Evolutionary conservation across 1,139 yeast species (phyloP).

Genomic region (Wickerhamiella pararugosa): DNA sequence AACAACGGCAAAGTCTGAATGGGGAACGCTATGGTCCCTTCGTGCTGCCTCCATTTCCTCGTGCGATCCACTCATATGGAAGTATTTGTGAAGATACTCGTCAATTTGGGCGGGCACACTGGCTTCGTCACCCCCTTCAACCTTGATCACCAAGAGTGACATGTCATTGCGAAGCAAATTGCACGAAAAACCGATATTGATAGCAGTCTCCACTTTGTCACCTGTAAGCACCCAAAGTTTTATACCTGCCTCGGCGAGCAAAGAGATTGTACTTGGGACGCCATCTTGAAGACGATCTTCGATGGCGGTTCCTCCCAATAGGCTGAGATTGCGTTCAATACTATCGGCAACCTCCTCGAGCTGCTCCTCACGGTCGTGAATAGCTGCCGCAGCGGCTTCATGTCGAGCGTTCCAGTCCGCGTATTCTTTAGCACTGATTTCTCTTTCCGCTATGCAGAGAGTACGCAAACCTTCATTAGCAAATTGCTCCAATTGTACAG

Average conservation of each 20-base stretch:
- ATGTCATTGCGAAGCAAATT: conserved; percentile 73
- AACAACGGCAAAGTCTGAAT: conserved; percentile 61
- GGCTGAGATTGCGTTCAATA: conserved; percentile 54
- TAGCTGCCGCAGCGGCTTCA: conserved; percentile 57
- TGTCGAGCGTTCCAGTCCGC: conserved; percentile 53
- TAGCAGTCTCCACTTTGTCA: conserved; percentile 95
- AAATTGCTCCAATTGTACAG: conserved; percentile 74
- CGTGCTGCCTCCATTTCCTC: conserved; percentile 48
- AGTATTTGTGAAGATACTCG: conserved; percentile 45
- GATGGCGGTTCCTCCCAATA: conserved; percentile 94
- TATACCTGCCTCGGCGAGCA: conserved; percentile 79
- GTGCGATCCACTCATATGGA: conserved; percentile 46
- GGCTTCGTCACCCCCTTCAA: conserved; percentile 28
- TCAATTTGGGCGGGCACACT: conserved; percentile 43
- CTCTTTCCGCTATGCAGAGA: conserved; percentile 77
- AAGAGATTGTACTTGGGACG: conserved; percentile 84
- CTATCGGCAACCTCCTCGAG: conserved; percentile 69
- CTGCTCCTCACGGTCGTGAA: conserved; percentile 59
- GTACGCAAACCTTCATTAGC: conserved; percentile 98
- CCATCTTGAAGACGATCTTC: conserved; percentile 94
- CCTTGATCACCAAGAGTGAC: conserved; percentile 56
- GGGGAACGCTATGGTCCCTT: conserved; percentile 63
- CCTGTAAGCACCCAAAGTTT: conserved; percentile 97
- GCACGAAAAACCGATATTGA: conserved; percentile 93
- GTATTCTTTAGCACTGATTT: conserved; percentile 46